These are phyloP conservation scores for Wickerhamiella brachini DNA, from an alignment of 805 yeast species.

Conservation along the genomic window DNA sequence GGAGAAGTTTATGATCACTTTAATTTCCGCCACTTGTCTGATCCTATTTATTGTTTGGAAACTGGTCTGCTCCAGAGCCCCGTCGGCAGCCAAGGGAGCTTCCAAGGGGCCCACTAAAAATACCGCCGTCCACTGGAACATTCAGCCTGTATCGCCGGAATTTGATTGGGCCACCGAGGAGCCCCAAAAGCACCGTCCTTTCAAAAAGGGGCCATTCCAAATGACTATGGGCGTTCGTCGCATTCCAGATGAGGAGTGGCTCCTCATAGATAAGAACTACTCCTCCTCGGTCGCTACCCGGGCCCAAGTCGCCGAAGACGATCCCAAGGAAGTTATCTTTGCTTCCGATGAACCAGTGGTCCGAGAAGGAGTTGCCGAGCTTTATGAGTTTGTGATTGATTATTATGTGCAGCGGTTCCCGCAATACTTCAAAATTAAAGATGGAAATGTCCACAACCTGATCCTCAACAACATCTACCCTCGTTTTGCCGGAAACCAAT, in stretches of 20 bases:
- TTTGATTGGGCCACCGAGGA: background rate
- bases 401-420: constrained; percentile 41
- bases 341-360: background rate
- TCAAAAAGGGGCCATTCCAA: background rate
- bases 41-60: background rate
- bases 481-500: constrained; percentile 7
- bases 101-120: background rate
- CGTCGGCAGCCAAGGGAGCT: no score
- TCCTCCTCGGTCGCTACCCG: background rate
- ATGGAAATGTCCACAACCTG: constrained; percentile 15
- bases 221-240: background rate
- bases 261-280: background rate
- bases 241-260: background rate
- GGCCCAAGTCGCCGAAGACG: background rate
- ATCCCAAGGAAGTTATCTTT: background rate
- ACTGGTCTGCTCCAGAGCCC: background rate
- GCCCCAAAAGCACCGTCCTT: background rate
- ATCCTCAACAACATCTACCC: constrained; percentile 8
- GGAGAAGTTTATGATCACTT: background rate
- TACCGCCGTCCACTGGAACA: background rate
- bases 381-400: constrained; percentile 31
- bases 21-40: background rate
- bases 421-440: constrained; percentile 29
- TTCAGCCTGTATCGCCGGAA: background rate
- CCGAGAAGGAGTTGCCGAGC: constrained; percentile 28